Conservation (phyloP, 1,284 basidiomycete genomes). For the Inonotus hispidus region DNA sequence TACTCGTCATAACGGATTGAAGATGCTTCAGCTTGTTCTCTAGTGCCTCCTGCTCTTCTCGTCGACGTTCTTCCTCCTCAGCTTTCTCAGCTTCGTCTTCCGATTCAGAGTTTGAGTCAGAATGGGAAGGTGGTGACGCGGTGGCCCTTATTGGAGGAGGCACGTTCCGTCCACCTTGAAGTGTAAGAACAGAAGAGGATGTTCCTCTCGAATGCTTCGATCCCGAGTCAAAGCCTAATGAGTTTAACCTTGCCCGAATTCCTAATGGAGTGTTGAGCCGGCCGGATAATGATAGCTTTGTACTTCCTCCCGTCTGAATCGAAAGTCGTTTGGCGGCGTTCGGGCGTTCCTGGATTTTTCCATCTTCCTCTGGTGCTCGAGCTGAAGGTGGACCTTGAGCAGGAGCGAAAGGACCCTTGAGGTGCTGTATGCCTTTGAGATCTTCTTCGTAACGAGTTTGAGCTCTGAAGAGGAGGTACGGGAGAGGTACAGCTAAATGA, state of each 20-base stretch:
- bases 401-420: constrained; percentile 51
- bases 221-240: constrained; percentile 47
- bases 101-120: constrained; percentile 40
- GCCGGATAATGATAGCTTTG: constrained; percentile 32
- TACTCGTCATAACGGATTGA: constrained; percentile 65
- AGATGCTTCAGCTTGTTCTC: constrained; percentile 60
- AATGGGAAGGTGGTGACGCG: constrained; percentile 40
- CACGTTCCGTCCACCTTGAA: constrained; percentile 43
- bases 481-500: constrained; percentile 73
- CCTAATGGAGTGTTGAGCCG: constrained; percentile 46
- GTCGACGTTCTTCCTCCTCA: constrained; percentile 57
- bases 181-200: constrained; percentile 63
- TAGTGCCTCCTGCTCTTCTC: constrained; percentile 63
- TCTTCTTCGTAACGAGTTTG: constrained; percentile 78
- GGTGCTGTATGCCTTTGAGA: constrained; percentile 66
- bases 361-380: constrained; percentile 31
- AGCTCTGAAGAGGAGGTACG: constrained; percentile 74
- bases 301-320: constrained; percentile 25
- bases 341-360: constrained; percentile 29
- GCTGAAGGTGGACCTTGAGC: constrained; percentile 29
- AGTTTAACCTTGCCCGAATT: constrained; percentile 64
- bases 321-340: constrained; percentile 25
- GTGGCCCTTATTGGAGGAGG: constrained; percentile 23
- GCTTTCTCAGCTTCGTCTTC: constrained; percentile 53
- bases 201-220: constrained; percentile 44